A percentile compares a stretch with the other conserved stretches of the same genome.
Conservation (phyloP, 1,139 yeast genomes). For the Blastobotrys petasosporus region DNA sequence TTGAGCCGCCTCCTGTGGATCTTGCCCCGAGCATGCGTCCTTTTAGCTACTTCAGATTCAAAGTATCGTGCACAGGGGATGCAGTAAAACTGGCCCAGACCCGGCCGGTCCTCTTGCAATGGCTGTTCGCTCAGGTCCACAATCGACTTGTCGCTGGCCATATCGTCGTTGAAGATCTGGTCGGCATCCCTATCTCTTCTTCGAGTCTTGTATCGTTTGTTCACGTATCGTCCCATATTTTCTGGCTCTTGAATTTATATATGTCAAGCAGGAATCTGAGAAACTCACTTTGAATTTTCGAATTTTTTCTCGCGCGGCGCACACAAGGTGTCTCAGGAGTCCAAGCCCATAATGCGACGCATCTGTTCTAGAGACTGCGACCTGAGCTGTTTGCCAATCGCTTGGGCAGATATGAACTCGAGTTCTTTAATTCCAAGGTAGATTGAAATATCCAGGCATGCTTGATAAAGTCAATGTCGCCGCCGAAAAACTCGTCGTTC, state of each 20-base stretch:
- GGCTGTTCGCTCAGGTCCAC: constrained; percentile 68
- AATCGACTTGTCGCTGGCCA: constrained; percentile 59
- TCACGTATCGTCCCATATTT: constrained; percentile 80
- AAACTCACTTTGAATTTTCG: background rate
- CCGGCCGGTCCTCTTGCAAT: constrained; percentile 84
- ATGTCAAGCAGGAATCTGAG: background rate
- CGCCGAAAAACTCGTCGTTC: too few relatives aligned
- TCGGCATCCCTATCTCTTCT: constrained; percentile 59
- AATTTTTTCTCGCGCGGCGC: background rate
- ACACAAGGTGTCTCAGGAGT: too few relatives aligned
- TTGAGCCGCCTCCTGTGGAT: constrained; percentile 82
- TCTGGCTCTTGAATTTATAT: too few relatives aligned
- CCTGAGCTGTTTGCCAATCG: too few relatives aligned
- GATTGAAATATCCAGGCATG: too few relatives aligned
- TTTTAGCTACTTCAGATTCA: constrained; percentile 69
- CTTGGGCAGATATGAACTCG: too few relatives aligned
- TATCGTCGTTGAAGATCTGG: constrained; percentile 63
- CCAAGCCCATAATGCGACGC: too few relatives aligned
- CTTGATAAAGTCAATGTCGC: too few relatives aligned
- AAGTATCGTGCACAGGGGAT: constrained; percentile 90
- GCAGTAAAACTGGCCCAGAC: constrained; percentile 91
- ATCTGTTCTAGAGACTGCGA: too few relatives aligned
- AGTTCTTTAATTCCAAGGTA: too few relatives aligned
- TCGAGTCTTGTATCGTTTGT: constrained; percentile 45
- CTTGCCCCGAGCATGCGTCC: constrained; percentile 67